A percentile compares a stretch with the other conserved stretches of the same genome.
Conservation (phyloP, 1,284 basidiomycete species). For the Xerocomus nothofagi region DNA sequence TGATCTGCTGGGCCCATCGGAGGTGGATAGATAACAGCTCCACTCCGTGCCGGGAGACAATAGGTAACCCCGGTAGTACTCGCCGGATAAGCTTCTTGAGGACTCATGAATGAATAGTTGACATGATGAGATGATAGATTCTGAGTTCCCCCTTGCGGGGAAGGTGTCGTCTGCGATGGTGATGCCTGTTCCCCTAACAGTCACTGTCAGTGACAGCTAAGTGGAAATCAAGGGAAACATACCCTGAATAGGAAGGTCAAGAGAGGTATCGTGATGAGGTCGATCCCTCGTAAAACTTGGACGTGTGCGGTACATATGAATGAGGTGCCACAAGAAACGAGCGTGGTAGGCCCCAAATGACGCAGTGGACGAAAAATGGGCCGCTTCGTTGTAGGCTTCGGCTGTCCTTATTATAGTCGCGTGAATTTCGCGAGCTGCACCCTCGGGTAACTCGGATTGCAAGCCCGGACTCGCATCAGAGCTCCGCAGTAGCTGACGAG, state of each 20-base stretch:
- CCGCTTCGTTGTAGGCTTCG: slow-evolving; percentile 71
- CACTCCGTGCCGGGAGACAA: slow-evolving; percentile 15
- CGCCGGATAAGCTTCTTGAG: slow-evolving; percentile 23
- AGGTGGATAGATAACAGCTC: slow-evolving; percentile 18
- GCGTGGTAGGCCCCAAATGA: slow-evolving; percentile 68
- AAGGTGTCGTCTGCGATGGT: slow-evolving; percentile 26
- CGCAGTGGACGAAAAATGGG: slow-evolving; percentile 57
- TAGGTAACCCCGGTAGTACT: slow-evolving; percentile 22
- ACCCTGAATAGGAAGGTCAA: slow-evolving; percentile 56
- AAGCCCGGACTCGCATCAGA: slow-evolving; percentile 51
- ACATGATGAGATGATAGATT: slow-evolving; percentile 13
- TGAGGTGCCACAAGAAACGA: slow-evolving; percentile 69
- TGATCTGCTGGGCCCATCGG: slow-evolving; percentile 43
- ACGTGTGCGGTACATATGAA: slow-evolving; percentile 57
- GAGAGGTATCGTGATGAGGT: slow-evolving; percentile 34
- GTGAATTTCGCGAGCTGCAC: slow-evolving; percentile 62
- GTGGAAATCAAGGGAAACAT: neutral
- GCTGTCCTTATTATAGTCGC: slow-evolving; percentile 63
- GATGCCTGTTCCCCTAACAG: slow-evolving; percentile 24
- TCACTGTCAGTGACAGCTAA: slow-evolving; percentile 8
- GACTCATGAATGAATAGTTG: slow-evolving; percentile 20
- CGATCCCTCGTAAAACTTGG: slow-evolving; percentile 42
- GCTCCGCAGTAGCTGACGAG: slow-evolving; percentile 59
- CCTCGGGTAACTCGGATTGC: slow-evolving; percentile 52
- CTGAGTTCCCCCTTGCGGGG: slow-evolving; percentile 20